Conservation (phyloP, 2,329 filamentous ascomycete genomes). For the Paramyrothecium sp. region DNA sequence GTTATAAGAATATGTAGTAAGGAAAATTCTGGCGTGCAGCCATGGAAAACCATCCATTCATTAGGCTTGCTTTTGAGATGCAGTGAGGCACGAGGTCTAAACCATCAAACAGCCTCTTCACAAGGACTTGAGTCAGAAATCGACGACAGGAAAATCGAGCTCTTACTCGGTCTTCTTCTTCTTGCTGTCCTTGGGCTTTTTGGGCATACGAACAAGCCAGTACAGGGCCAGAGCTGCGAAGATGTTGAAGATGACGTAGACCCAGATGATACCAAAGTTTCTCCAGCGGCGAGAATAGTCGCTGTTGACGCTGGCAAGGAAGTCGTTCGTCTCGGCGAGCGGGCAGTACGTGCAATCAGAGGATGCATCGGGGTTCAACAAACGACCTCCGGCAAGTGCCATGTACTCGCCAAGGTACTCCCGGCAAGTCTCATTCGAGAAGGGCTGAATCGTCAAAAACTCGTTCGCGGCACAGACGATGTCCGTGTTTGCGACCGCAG, state of each 20-base stretch:
- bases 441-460: constrained; percentile 63
- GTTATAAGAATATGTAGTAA: too few relatives aligned
- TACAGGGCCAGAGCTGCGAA: constrained; percentile 53
- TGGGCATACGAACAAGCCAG: constrained; percentile 50
- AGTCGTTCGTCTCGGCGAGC: constrained; percentile 49
- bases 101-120: not conserved
- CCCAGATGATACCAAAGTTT: constrained; percentile 65
- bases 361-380: constrained; percentile 47
- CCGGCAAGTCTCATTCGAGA: constrained; percentile 54
- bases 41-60: too few relatives aligned
- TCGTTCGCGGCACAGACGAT: constrained; percentile 71
- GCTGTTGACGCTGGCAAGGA: constrained; percentile 45
- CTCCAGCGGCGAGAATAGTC: constrained; percentile 62
- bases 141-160: not conserved
- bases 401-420: constrained; percentile 58
- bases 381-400: constrained; percentile 45
- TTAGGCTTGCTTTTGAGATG: too few relatives aligned
- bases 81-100: too few relatives aligned
- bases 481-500: constrained; percentile 64
- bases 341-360: constrained; percentile 55
- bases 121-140: not conserved
- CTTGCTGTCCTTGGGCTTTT: constrained; percentile 34
- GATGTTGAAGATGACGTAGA: constrained; percentile 60
- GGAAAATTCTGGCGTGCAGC: too few relatives aligned
- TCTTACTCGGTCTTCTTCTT: constrained; percentile 16